Evolutionary conservation across 106 monocot genomes (phyloP).

Genomic region (Xerophyta viscosa): DNA sequence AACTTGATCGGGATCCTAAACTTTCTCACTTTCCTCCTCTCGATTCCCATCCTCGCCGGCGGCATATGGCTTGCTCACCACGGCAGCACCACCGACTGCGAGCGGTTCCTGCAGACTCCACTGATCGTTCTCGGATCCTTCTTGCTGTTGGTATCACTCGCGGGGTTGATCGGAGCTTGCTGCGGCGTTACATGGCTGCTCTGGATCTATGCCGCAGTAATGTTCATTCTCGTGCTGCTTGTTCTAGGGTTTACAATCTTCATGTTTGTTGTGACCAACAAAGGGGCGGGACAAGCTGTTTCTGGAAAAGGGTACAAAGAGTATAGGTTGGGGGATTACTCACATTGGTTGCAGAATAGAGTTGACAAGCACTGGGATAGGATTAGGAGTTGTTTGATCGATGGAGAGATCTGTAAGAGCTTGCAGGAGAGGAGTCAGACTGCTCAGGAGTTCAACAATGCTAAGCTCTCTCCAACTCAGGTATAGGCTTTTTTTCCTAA

Average conservation of each 20-base stretch:
- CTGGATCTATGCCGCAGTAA: conserved; percentile 37
- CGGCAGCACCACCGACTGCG: conserved; percentile 4
- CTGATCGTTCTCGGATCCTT: conserved; percentile 5
- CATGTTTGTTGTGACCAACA: conserved; percentile 56
- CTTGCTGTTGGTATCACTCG: background rate
- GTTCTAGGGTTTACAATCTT: conserved; percentile 42
- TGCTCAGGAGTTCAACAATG: conserved; percentile 28
- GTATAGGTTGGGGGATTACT: conserved; percentile 58
- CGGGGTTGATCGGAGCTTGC: conserved; percentile 11
- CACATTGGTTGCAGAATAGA: conserved; percentile 52
- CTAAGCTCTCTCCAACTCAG: conserved; percentile 56
- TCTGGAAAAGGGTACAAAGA: conserved; percentile 48
- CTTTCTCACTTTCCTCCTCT: conserved; percentile 13
- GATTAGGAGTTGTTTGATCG: conserved; percentile 52
- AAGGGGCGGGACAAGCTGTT: conserved; percentile 35
- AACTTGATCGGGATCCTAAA: background rate
- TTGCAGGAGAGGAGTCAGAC: conserved; percentile 31
- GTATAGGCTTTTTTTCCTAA: too few relatives aligned
- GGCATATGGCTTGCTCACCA: conserved; percentile 7
- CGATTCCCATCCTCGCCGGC: conserved; percentile 5
- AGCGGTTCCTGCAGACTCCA: conserved; percentile 7
- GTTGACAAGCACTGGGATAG: conserved; percentile 42
- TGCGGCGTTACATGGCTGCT: conserved; percentile 23
- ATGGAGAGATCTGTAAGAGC: conserved; percentile 39
- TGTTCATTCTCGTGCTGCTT: conserved; percentile 35